A percentile compares a stretch with the other conserved stretches of the same genome.
Conservation (phyloP, 208 protist genomes). For the Trypanosoma lewisi region DNA sequence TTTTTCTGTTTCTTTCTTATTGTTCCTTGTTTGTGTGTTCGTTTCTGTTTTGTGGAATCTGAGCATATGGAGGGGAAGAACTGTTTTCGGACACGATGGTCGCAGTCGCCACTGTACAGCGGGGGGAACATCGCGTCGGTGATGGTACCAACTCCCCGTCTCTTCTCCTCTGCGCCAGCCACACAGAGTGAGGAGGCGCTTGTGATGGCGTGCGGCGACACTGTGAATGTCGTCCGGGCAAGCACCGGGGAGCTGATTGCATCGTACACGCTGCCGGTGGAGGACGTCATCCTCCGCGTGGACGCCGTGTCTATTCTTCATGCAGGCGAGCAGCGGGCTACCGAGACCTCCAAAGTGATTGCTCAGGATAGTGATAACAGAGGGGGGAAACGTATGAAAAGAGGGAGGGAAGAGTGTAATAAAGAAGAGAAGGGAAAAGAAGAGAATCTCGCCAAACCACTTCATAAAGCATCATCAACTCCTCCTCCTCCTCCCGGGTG, state of each 20-base stretch:
- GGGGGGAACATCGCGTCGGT: constrained; percentile 78
- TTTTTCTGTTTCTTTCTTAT: constrained; percentile 11
- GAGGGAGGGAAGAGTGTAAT: constrained; percentile 10
- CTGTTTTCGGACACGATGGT: constrained; percentile 82
- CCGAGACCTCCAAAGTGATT: neutral
- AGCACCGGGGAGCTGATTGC: constrained; percentile 55
- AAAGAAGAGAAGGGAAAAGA: constrained; percentile 3
- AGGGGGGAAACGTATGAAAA: constrained; percentile 5
- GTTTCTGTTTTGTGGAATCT: neutral
- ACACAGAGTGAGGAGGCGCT: constrained; percentile 41
- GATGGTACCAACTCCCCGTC: constrained; percentile 25
- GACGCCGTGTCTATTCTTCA: constrained; percentile 68
- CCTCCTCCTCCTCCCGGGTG: constrained; percentile 28
- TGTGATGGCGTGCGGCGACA: constrained; percentile 79
- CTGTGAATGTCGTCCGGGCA: constrained; percentile 70
- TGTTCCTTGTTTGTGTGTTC: neutral
- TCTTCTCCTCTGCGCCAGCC: neutral
- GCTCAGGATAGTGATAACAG: constrained; percentile 4
- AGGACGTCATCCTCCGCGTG: constrained; percentile 81
- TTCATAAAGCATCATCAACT: constrained; percentile 10
- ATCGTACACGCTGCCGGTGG: constrained; percentile 72
- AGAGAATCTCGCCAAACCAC: neutral
- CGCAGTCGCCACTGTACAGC: constrained; percentile 83
- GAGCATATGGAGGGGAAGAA: constrained; percentile 83
- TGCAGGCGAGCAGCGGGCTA: neutral